Base-by-base conservation (phyloP, 2,329 filamentous ascomycete genomes). In the Diaporthe sp. region DNA sequence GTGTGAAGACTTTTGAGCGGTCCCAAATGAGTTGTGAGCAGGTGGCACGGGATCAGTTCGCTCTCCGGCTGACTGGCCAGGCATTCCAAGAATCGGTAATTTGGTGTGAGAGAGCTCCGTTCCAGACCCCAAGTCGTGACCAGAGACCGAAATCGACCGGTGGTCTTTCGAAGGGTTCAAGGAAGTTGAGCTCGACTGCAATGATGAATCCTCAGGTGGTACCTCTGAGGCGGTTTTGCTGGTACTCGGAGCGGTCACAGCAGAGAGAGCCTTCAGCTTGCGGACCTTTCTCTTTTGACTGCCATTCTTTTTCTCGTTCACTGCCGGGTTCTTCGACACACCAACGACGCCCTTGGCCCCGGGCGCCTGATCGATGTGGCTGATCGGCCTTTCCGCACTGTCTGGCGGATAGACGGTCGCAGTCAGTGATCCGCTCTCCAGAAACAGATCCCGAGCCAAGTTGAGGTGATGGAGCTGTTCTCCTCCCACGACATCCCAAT, bases 221-320 rank as follows among this genome's bases (percentile, higher is more conserved):
- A 46, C 71, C 53, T 19, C 68, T 28, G 8, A 73, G 73, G 6
- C 72, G 53, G 3, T 72, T 39, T 17, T 65, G 57, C 65, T 61
- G n/a, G 10, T 19, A 42, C 22, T 22, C 12, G 49, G 34, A 46
- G 17, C 57, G 7, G 31, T 44, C 19, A 17, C 42, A 60, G 34
- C 15, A 42, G 42, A 28, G 19, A 61, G 58, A 31, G n/a, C 67
- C 28, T 42, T 72, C 17, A 61, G 49, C 60, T 72, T 76, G 58
- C 72, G 75, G n/a, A 12, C 51, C 22, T 60, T 75, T 39, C 51
- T 72, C 75, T 76, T 76, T 31, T 62, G 67, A 44, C 75, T 76
- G 19, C 72, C 75, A 42, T 76, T 75, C n/a, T 37, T 75, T 12
- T 62, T 25, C 17, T 42, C 22, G 15, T 2, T 4, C 10, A 31